These are phyloP conservation scores for Candida pseudofarinosa DNA, from an alignment of 805 yeast genomes.

Conservation along the genomic window DNA sequence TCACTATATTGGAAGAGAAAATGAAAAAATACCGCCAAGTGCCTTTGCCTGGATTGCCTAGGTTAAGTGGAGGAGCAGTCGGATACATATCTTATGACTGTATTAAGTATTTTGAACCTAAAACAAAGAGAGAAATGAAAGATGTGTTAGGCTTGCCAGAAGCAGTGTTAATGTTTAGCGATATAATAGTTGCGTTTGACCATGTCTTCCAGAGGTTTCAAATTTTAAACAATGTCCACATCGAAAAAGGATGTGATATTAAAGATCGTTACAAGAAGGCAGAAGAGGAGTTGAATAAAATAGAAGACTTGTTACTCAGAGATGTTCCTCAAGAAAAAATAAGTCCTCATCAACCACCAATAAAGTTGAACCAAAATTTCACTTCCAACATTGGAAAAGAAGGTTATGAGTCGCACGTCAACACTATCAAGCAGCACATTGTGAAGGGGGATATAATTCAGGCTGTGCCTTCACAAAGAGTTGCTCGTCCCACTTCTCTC, in stretches of 20 bases:
- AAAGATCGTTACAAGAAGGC: constrained; percentile 52
- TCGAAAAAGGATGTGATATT: constrained; percentile 27
- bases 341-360: constrained; percentile 73
- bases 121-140: constrained; percentile 66
- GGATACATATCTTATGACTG: constrained; percentile 97
- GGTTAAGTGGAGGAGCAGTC: constrained; percentile 90
- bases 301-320: constrained; percentile 48
- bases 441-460: constrained; percentile 91
- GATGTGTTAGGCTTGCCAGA: constrained; percentile 88
- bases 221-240: constrained; percentile 73
- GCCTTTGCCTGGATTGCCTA: constrained; percentile 76
- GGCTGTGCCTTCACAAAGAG: constrained; percentile 97
- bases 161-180: constrained; percentile 86
- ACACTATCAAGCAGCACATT: constrained; percentile 72
- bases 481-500: constrained; percentile 88
- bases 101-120: constrained; percentile 94
- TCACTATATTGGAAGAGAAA: constrained; percentile 69
- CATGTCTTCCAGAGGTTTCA: constrained; percentile 92
- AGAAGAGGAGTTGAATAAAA: constrained; percentile 50
- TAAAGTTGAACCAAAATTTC: constrained; percentile 63
- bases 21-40: constrained; percentile 63
- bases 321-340: constrained; percentile 40
- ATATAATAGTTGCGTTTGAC: constrained; percentile 86
- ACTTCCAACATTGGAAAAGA: constrained; percentile 88
- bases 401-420: constrained; percentile 86